These are phyloP conservation scores for Alternaria hordeiaustralica DNA, from an alignment of 2,329 filamentous ascomycete species.

Conservation along the genomic window DNA sequence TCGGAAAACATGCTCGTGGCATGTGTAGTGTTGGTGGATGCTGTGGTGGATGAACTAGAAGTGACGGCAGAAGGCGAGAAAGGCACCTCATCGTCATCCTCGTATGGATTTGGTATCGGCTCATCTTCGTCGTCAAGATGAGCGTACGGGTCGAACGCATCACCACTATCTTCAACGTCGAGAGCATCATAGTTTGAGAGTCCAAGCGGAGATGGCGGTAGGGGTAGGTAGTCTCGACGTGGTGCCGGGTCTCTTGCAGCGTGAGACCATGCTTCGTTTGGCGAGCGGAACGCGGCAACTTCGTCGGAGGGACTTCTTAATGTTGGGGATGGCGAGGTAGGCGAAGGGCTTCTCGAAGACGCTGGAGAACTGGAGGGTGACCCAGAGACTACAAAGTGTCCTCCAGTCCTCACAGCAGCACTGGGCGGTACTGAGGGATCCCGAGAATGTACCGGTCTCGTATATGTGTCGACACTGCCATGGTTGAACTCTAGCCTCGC, in stretches of 20 bases:
- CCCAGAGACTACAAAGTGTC: conserved; percentile 21
- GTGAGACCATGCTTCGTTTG: conserved; percentile 41
- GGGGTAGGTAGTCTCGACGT: conserved; percentile 38
- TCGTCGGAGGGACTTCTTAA: conserved; percentile 8
- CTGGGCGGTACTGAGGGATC: conserved; percentile 21
- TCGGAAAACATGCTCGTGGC: conserved; percentile 22
- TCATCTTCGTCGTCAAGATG: conserved; percentile 42
- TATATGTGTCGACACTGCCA: conserved; percentile 42
- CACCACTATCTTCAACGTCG: conserved; percentile 44
- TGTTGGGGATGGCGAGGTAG: conserved; percentile 19
- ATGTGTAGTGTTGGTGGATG: conserved; percentile 7
- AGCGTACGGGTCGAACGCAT: conserved; percentile 35
- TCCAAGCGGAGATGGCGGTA: conserved; percentile 48
- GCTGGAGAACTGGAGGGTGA: conserved; percentile 23
- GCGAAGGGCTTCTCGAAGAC: conserved; percentile 28
- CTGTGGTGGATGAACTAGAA: conserved; percentile 8
- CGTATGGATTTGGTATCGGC: conserved; percentile 4
- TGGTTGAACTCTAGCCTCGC: conserved; percentile 40
- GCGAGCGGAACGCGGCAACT: conserved; percentile 27
- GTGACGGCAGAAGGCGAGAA: conserved; percentile 23
- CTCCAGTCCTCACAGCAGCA: conserved; percentile 17
- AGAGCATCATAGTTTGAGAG: conserved; percentile 54
- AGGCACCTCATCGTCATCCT: conserved; percentile 19
- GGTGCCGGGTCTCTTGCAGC: conserved; percentile 25
- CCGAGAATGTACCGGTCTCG: conserved; percentile 29